Percentiles rank a stretch among this genome's conserved stretches.
Evolutionary conservation across 352 stramenopile species (phyloP).

Genomic region (Paralagenidium karlingii): DNA sequence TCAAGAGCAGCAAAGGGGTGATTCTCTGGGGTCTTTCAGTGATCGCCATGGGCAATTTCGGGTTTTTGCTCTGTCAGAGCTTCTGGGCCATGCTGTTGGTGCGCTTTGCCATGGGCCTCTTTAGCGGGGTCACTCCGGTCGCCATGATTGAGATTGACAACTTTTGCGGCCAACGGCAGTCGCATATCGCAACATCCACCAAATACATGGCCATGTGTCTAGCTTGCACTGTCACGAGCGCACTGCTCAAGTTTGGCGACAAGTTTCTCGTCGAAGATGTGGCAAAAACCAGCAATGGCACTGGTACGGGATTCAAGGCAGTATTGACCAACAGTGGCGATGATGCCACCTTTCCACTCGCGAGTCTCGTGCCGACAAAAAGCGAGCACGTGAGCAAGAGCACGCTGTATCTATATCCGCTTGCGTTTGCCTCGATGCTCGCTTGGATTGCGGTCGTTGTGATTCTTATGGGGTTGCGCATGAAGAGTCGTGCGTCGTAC

Average conservation of each 20-base stretch:
- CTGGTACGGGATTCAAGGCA: too few species aligned
- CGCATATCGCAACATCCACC: slow-evolving; percentile 36
- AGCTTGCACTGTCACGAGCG: slow-evolving; percentile 29
- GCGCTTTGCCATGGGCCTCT: slow-evolving; percentile 60
- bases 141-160: slow-evolving; percentile 74
- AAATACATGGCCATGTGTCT: slow-evolving; percentile 57
- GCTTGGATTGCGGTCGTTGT: slow-evolving; percentile 55
- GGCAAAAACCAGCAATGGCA: not conserved
- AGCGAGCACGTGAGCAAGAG: too few species aligned
- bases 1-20: slow-evolving; percentile 68
- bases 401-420: slow-evolving; percentile 61
- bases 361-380: too few species aligned
- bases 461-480: slow-evolving; percentile 46
- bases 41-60: slow-evolving; percentile 53
- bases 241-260: slow-evolving; percentile 27
- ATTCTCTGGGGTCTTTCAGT: slow-evolving; percentile 71
- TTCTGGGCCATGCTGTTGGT: slow-evolving; percentile 63
- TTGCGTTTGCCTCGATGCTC: slow-evolving; percentile 60
- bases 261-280: slow-evolving; percentile 18
- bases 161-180: slow-evolving; percentile 69
- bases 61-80: slow-evolving; percentile 62
- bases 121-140: slow-evolving; percentile 58
- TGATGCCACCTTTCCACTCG: too few species aligned
- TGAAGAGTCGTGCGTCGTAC: slow-evolving; percentile 50
- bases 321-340: not conserved